Base-by-base conservation (phyloP, 1,139 yeast species). In the Lodderomyces metapsilosis region DNA sequence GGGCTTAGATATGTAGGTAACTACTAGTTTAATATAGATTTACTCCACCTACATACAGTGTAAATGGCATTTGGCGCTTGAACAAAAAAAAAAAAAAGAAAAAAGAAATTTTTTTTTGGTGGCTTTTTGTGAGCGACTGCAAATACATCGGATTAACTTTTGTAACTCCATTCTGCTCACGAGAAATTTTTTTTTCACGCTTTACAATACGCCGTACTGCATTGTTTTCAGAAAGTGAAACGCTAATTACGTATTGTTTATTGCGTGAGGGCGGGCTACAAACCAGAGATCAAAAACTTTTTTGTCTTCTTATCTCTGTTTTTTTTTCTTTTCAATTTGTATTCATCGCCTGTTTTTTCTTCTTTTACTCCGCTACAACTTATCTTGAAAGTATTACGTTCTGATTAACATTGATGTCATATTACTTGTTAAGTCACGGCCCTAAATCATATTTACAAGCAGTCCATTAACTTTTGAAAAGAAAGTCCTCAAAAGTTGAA, bases 361-460 rank as follows among this genome's bases (percentile, higher is more conserved):
- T 41, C 17, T 37, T 16, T 20, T 21, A 22, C 39, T 36, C 37
- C 16, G 12, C 5, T 4, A 27, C 13, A 28, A 9, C n/a, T n/a
- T n/a, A n/a, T n/a, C n/a, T n/a, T n/a, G 8, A 25, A 12, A 12
- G 30, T 25, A 25, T 25, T 25, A 5, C 13, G n/a, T 5, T 11
- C 9, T 15, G 32, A 8, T 15, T 8, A 28, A 28, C 33, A 16
- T 34, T 15, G 43, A 48, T 49, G 52, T 41, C 44, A 39, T 43
- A 44, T 42, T 46, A 48, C 33, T 48, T 49, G 42, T 41, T 47
- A 32, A 42, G 40, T 36, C 47, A 49, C 34, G 46, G 43, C 32
- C 24, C 36, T n/a, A 49, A 49, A 45, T 23, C 44, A 5, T 47
- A 49, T 27, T 46, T 49, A 36, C 51, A 47, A 44, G 45, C 52